Conservation (phyloP, 352 stramenopile species). For the Phytophthora hibernalis region DNA sequence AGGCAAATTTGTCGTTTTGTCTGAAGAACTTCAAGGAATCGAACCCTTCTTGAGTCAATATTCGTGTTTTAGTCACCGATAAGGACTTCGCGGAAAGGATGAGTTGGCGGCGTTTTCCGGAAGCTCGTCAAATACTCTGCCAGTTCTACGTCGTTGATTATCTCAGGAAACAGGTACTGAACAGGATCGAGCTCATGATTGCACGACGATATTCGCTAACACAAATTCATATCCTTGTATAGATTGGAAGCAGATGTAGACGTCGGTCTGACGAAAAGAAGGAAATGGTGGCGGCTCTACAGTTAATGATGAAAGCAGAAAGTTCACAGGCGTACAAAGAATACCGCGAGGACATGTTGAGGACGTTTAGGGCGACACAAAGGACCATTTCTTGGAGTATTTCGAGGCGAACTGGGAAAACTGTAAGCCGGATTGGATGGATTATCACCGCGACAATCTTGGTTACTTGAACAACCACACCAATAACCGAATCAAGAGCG, state of each 20-base stretch:
- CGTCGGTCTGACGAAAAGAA: neutral
- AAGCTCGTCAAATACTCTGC: conserved; percentile 9
- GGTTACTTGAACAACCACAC: conserved; percentile 11
- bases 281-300: neutral
- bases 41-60: conserved; percentile 19
- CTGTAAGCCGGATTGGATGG: conserved; percentile 7
- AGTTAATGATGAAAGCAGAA: conserved; percentile 20
- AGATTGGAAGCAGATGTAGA: conserved; percentile 12
- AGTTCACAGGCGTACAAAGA: conserved; percentile 3
- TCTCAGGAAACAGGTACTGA: neutral
- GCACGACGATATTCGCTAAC: too few relatives aligned
- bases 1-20: conserved; percentile 10
- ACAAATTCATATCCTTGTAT: too few relatives aligned
- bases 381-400: conserved; percentile 13
- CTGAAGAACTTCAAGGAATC: conserved; percentile 17
- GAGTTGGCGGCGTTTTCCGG: neutral
- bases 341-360: conserved; percentile 2
- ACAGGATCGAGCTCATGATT: neutral
- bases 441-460: conserved; percentile 10
- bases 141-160: conserved; percentile 13
- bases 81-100: conserved; percentile 15
- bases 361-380: conserved; percentile 8
- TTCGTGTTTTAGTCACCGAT: conserved; percentile 18
- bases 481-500: conserved; percentile 15
- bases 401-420: conserved; percentile 22